Evolutionary conservation across 768 basidiomycete genomes (phyloP), one percentile per base, ranked within the genome.

Genomic region (Agrocybe praecox): DNA sequence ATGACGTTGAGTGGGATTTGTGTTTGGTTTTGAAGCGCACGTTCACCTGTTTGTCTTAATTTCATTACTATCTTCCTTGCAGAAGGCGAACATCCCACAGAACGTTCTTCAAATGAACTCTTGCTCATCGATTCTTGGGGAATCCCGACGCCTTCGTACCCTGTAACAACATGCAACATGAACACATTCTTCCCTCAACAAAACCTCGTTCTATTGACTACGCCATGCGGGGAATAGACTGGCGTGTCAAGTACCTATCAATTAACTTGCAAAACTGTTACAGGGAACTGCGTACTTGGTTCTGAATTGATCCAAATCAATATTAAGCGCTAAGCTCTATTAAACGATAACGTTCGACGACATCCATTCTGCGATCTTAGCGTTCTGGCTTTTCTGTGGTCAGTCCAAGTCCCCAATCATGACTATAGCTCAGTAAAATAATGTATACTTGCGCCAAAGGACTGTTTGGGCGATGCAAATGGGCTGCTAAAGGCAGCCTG

Each of bases 191-290:
- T 90, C 68, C 73, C 80, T 29, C 81, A 84, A 6, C 89, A 92
- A 61, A 76, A 82, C 33, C 73, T 92, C 17, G 82, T 90, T 10
- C 78, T 92, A 22, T 80, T 89, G 42, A 91, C 85, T 18, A 89
- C 88, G 0, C 76, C 88, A 10, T 88, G 87, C 56, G 86, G 86
- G 51, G 59, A 55, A 15, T 77, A 76, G 72, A 81, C 82, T 10
- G 82, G 83, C 6, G 65, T 76, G 4, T 75, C 80, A 0, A 46
- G 61, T 32, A 69, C 78, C 23, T 80, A 84, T 57, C 61, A 65
- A 0, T 64, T 67, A 11, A 79, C 80, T 7, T 85, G 81, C 62
- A 70, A 67, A 8, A 68, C 66, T 15, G n/a, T n/a, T n/a, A n/a
- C n/a, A n/a, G n/a, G n/a, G n/a, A n/a, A n/a, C n/a, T n/a, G n/a